Evolutionary conservation across 768 basidiomycete genomes (phyloP), one percentile per base, ranked within the genome.

Genomic region (Suillus luteus): DNA sequence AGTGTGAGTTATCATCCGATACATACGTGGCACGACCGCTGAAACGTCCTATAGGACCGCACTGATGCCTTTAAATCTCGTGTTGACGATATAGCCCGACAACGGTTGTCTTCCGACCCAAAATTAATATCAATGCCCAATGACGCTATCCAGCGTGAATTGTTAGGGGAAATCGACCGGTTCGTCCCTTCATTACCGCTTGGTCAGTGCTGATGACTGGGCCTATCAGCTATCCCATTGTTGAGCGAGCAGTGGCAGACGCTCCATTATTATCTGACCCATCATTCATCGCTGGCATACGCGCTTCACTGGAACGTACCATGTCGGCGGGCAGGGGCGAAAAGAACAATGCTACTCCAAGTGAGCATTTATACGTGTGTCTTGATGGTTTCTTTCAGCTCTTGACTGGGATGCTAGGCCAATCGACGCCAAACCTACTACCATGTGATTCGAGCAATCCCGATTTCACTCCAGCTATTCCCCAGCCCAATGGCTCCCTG

Each of bases 111-210:
- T 10, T 81, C 82, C 61, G 87, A 90, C 65, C 79, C 78, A 49
- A 83, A 83, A 66, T 71, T 90, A 54, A 78, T 83, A 15, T 80
- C 81, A 57, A 79, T 82, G 70, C 73, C 84, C 2, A 82, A 81
- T 55, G 87, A 89, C 2, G 73, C 74, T 11, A 76, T 85, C n/a
- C 78, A 85, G 66, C 77, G 81, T 62, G 90, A 91, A 66, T 75
- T 92, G 15, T 82, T 87, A 78, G 88, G 90, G 55, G 89, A 92
- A 70, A 78, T 92, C 35, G 88, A 90, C 73, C 82, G 89, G 90
- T 86, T 24, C n/a, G 70, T 59, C 60, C 67, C 76, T 66, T 55
- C 22, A 40, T 51, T 22, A n/a, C 9, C 9, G 17, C 46, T 51
- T 35, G 40, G 55, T 59, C 44, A 57, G 37, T 27, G 19, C 22